Evolutionary conservation across 2,329 filamentous ascomycete species (phyloP).

Genomic region (Xylariaceae sp.): DNA sequence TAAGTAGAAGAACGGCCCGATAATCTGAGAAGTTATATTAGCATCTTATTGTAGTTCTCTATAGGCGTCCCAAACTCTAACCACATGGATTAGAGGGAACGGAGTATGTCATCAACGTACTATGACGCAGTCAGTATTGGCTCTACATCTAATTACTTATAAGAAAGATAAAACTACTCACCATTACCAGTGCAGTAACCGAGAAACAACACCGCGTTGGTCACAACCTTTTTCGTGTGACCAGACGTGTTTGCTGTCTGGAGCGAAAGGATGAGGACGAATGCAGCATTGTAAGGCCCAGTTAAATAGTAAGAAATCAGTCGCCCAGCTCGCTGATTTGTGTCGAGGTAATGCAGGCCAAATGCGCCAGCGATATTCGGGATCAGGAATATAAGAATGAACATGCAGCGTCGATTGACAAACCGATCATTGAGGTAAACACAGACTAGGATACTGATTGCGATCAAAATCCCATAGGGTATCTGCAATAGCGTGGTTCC

Average conservation of each 20-base stretch:
- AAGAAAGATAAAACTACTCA: conserved; percentile 5
- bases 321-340: conserved; percentile 51
- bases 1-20: conserved; percentile 61
- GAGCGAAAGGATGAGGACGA: conserved; percentile 51
- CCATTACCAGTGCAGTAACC: conserved; percentile 58
- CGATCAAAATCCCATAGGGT: conserved; percentile 41
- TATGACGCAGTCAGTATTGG: conserved; percentile 2
- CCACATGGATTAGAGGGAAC: background rate
- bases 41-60: background rate
- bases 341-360: conserved; percentile 55
- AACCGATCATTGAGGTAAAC: conserved; percentile 33
- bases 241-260: conserved; percentile 53
- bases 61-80: background rate
- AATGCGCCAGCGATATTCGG: conserved; percentile 61
- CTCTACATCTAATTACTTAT: background rate
- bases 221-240: conserved; percentile 64
- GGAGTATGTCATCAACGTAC: conserved; percentile 2
- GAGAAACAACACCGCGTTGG: conserved; percentile 61
- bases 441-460: conserved; percentile 30
- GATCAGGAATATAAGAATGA: conserved; percentile 55
- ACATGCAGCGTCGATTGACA: conserved; percentile 33
- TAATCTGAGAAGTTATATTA: conserved; percentile 42
- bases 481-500: conserved; percentile 61
- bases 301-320: conserved; percentile 62
- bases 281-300: conserved; percentile 60